Evolutionary conservation across 441 rosid species (phyloP), one percentile per base, ranked within the genome.

Genomic region (Melastoma candidum): DNA sequence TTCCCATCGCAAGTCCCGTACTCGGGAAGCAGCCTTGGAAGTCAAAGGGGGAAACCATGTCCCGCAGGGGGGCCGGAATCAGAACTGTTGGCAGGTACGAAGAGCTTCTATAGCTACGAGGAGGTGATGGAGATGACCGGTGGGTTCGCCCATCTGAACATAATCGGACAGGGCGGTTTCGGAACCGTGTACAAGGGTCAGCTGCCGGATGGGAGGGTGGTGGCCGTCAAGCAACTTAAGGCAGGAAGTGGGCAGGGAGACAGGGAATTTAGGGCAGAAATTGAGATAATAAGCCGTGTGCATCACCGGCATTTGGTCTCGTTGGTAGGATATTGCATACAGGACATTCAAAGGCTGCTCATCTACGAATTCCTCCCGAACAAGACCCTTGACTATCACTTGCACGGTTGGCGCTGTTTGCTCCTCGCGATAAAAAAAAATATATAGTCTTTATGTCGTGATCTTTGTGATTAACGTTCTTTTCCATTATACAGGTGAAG

Each of bases 231-330:
- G 75, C 90, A 83, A 67, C 89, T 85, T 59, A 90, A 83, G 66
- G 76, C 70, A 3, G 96, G 95, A 3, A 76, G 98, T 10, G 95
- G 96, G 51, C 96, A 90, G 69, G 96, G 97, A 2, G 92, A 90
- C 8, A 76, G 87, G 26, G 96, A 87, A 51, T 90, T 90, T 52
- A 83, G 77, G 61, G 95, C 96, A 4, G 96, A 90, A 70, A 90
- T 90, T 47, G 96, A 90, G 76, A 90, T 83, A 45, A 84, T 90
- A 32, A 90, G 96, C 24, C 89, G 92, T 8, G 92, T 90, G 63
- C 97, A 90, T 61, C 97, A 87, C 68, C 74, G 89, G 1, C 92
- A 90, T 71, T 67, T 90, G 69, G 96, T 87, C 11, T 83, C 96
- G 49, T 61, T 87, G 61, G 92, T 83, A 10, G 96, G 96, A 24